A percentile compares a stretch with the other conserved stretches of the same genome.
Evolutionary conservation across 495 filamentous ascomycete species (phyloP).

Genomic region (Cercophora scortea): DNA sequence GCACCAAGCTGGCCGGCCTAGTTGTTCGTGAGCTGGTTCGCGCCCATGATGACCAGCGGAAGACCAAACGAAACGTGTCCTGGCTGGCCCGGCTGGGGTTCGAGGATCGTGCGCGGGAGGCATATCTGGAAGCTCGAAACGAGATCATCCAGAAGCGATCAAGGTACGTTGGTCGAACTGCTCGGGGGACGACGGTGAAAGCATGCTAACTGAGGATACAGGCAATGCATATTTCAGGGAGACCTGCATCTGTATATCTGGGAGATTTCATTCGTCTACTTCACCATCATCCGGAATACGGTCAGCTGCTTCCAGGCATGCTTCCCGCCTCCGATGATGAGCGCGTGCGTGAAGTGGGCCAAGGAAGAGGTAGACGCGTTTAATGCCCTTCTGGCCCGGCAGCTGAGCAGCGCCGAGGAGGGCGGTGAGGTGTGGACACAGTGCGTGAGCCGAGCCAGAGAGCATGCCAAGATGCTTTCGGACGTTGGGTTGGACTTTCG

Average conservation of each 20-base stretch:
- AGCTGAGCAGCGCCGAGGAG: slow-evolving; percentile 71
- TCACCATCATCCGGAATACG: slow-evolving; percentile 87
- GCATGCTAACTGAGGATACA: slow-evolving; percentile 32
- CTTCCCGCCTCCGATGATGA: slow-evolving; percentile 80
- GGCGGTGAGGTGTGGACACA: slow-evolving; percentile 65
- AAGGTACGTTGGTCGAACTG: slow-evolving; percentile 48
- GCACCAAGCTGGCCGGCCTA: slow-evolving; percentile 64
- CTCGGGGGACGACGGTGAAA: neutral
- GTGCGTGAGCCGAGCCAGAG: slow-evolving; percentile 73
- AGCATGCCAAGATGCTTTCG: slow-evolving; percentile 69
- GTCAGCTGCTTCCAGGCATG: slow-evolving; percentile 80
- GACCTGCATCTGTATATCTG: slow-evolving; percentile 87
- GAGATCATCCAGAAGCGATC: slow-evolving; percentile 71
- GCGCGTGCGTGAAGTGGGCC: slow-evolving; percentile 91
- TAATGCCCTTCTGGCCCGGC: slow-evolving; percentile 70
- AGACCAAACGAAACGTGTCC: slow-evolving; percentile 62
- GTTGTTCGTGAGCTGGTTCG: slow-evolving; percentile 68
- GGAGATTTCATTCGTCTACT: slow-evolving; percentile 94
- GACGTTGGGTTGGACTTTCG: slow-evolving; percentile 90
- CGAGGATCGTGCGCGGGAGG: slow-evolving; percentile 79
- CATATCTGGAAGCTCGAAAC: slow-evolving; percentile 71
- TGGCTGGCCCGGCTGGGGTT: slow-evolving; percentile 85
- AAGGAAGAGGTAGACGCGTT: slow-evolving; percentile 88
- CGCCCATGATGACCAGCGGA: slow-evolving; percentile 59
- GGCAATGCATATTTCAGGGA: slow-evolving; percentile 89